Evolutionary conservation across 169 alveolate species (phyloP).

Genomic region (Plasmodium gaboni): DNA sequence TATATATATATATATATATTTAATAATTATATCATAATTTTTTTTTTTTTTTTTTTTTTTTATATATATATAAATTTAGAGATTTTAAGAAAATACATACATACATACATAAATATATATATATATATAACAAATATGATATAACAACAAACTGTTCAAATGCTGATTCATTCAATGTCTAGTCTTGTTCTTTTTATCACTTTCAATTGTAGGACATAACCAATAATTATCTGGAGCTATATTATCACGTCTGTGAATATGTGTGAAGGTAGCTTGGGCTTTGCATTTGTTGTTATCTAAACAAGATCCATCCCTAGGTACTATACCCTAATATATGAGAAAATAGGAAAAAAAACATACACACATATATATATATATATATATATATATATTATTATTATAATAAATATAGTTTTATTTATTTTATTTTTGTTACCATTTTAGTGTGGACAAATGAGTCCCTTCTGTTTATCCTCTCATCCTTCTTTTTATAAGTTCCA

Average conservation of each 20-base stretch:
- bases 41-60: background rate
- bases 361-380: background rate
- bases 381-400: background rate
- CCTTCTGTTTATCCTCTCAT: slow-evolving; percentile 23
- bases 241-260: slow-evolving; percentile 59
- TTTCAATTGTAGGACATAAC: slow-evolving; percentile 69
- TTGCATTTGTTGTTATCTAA: slow-evolving; percentile 17
- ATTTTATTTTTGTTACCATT: slow-evolving; percentile 35
- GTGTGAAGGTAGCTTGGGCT: slow-evolving; percentile 52
- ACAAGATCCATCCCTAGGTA: slow-evolving; percentile 51
- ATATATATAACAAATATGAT: background rate
- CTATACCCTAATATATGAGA: slow-evolving; percentile 37
- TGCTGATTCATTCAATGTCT: slow-evolving; percentile 1
- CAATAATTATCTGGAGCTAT: slow-evolving; percentile 75
- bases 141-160: background rate
- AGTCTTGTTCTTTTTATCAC: slow-evolving; percentile 29
- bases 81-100: background rate
- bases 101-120: too few species aligned
- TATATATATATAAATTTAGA: slow-evolving; percentile 3
- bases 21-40: background rate
- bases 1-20: background rate
- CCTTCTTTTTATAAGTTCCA: slow-evolving; percentile 53
- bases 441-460: slow-evolving; percentile 70
- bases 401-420: background rate
- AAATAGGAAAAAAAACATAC: background rate